Evolutionary conservation across 805 yeast species (phyloP).

Genomic region (Debaryomyces maramus): DNA sequence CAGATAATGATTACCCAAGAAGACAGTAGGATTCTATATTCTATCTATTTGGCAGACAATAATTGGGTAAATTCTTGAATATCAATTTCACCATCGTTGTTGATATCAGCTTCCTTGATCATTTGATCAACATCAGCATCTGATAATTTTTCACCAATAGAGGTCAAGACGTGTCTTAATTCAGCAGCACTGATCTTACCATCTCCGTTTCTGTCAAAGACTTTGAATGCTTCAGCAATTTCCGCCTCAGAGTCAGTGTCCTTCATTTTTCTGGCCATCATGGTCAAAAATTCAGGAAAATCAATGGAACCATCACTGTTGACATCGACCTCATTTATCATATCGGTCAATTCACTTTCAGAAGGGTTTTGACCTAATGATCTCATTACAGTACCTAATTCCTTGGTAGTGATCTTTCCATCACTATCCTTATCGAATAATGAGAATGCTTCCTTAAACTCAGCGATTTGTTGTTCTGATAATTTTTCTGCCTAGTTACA

Average conservation of each 20-base stretch:
- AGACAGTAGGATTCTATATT: too few relatives aligned
- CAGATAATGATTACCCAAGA: too few relatives aligned
- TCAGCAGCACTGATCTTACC: conserved; percentile 97
- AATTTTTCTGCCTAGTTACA: conserved; percentile 72
- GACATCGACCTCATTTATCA: conserved; percentile 95
- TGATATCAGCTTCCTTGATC: conserved; percentile 93
- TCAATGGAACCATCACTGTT: conserved; percentile 81
- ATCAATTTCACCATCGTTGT: conserved; percentile 96
- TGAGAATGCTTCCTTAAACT: conserved; percentile 96
- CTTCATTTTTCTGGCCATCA: conserved; percentile 69
- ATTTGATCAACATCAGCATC: conserved; percentile 97
- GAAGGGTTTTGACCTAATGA: conserved; percentile 97
- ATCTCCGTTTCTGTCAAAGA: conserved; percentile 94
- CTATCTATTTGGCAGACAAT: conserved; percentile 67
- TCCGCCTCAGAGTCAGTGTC: conserved; percentile 98
- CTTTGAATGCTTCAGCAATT: conserved; percentile 95
- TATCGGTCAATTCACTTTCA: conserved; percentile 92
- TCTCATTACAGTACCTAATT: conserved; percentile 97
- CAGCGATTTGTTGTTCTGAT: conserved; percentile 94
- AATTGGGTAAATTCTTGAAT: conserved; percentile 95
- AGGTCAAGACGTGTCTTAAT: conserved; percentile 92
- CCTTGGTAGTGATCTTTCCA: conserved; percentile 94
- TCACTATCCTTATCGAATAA: conserved; percentile 95
- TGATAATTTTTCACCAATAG: conserved; percentile 94
- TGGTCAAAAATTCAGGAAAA: conserved; percentile 49